Evolutionary conservation across 768 basidiomycete genomes (phyloP).

Genomic region (Cantharellus anzutake): DNA sequence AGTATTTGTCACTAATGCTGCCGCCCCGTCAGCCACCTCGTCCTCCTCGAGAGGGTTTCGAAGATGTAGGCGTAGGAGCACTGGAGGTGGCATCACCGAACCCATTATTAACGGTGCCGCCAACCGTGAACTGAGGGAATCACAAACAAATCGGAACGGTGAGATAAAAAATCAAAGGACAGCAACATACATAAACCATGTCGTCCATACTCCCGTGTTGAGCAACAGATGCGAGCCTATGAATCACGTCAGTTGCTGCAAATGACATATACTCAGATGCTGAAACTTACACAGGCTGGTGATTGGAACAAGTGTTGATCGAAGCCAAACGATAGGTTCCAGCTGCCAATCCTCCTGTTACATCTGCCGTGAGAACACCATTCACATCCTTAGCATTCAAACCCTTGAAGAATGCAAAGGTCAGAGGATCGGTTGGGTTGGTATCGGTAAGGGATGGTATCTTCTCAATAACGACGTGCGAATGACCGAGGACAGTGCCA

Average conservation of each 20-base stretch:
- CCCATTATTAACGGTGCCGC: too few species aligned
- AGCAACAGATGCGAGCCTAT: slow-evolving; percentile 8
- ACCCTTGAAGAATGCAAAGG: slow-evolving; percentile 15
- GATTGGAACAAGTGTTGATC: slow-evolving; percentile 12
- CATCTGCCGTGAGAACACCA: slow-evolving; percentile 16
- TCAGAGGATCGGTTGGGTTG: slow-evolving; percentile 13
- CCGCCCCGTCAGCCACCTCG: too few species aligned
- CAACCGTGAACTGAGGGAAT: too few species aligned
- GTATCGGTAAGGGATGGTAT: slow-evolving; percentile 15
- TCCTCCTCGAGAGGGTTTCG: too few species aligned
- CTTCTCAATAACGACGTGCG: slow-evolving; percentile 18
- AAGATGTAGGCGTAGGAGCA: too few species aligned
- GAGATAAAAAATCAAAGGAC: too few species aligned
- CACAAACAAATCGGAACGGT: too few species aligned
- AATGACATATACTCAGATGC: background rate
- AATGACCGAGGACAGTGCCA: slow-evolving; percentile 17
- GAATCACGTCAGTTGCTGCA: background rate
- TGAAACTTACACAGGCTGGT: slow-evolving; percentile 10
- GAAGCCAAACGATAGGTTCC: slow-evolving; percentile 15
- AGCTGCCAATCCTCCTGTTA: slow-evolving; percentile 18
- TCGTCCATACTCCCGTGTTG: slow-evolving; percentile 15
- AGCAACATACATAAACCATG: slow-evolving; percentile 9
- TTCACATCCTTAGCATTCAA: slow-evolving; percentile 13
- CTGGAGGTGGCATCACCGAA: too few species aligned
- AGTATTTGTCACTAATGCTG: too few species aligned